Conservation (phyloP, 352 stramenopile genomes). For the Globisporangium yorkense region DNA sequence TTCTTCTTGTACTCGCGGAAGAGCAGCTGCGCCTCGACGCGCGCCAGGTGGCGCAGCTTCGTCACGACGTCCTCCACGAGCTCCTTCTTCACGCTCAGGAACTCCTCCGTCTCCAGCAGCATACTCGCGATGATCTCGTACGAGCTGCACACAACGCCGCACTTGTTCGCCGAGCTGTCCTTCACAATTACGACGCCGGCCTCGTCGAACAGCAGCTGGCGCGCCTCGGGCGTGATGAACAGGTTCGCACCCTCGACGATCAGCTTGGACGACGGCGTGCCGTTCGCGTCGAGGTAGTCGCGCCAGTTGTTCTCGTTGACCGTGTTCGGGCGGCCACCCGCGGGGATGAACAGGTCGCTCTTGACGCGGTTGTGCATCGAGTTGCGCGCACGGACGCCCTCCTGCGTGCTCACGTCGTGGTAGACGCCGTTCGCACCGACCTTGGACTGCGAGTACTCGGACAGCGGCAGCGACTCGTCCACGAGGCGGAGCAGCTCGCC, state of each 20-base stretch:
- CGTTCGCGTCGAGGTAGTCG: slow-evolving; percentile 63
- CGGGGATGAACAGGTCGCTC: slow-evolving; percentile 96
- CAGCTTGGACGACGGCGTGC: slow-evolving; percentile 87
- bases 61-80: slow-evolving; percentile 93
- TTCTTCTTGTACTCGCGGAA: slow-evolving; percentile 97
- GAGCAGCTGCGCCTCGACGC: slow-evolving; percentile 94
- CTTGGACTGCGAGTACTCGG: slow-evolving; percentile 83
- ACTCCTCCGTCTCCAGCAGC: slow-evolving; percentile 95
- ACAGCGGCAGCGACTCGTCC: slow-evolving; percentile 83
- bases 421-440: slow-evolving; percentile 39
- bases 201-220: slow-evolving; percentile 88
- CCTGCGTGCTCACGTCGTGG: slow-evolving; percentile 57
- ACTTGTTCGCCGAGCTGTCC: slow-evolving; percentile 93
- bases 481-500: slow-evolving; percentile 91
- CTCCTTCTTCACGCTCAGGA: slow-evolving; percentile 93
- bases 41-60: slow-evolving; percentile 90
- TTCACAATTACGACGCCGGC: slow-evolving; percentile 96
- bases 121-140: slow-evolving; percentile 89
- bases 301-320: slow-evolving; percentile 91
- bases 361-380: slow-evolving; percentile 96
- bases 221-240: slow-evolving; percentile 95
- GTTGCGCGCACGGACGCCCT: slow-evolving; percentile 94
- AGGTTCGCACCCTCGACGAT: slow-evolving; percentile 98
- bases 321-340: slow-evolving; percentile 92
- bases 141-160: slow-evolving; percentile 74